Percentiles rank a stretch among this genome's conserved stretches.
phyloP scores from a whole-genome alignment of 495 filamentous ascomycete genomes.

The Usnea hakonensis region DNA sequence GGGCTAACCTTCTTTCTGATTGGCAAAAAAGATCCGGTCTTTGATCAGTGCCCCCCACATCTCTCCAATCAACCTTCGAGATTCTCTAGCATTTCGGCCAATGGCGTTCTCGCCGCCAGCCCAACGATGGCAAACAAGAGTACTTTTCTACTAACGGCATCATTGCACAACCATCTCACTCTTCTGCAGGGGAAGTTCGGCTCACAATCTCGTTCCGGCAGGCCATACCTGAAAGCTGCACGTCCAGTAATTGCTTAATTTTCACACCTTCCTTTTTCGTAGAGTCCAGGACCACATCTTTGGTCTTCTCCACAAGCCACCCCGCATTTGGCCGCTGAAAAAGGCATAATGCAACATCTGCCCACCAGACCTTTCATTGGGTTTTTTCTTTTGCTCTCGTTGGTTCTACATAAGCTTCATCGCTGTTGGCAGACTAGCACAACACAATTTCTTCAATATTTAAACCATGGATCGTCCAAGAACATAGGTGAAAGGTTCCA shows the following conservation, averaged over 20 bases:
- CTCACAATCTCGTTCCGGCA: background rate
- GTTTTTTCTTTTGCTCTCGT: background rate
- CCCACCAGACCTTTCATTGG: background rate
- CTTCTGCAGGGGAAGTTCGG: background rate
- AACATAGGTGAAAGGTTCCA: background rate
- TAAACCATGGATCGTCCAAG: background rate
- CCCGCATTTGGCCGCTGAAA: background rate
- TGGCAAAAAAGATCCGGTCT: background rate
- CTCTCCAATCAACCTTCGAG: background rate
- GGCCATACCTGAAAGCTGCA: background rate
- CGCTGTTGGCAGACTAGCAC: background rate
- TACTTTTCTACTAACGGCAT: background rate
- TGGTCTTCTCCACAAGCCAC: background rate
- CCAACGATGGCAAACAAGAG: background rate
- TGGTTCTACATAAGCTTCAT: background rate
- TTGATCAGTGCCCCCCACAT: background rate
- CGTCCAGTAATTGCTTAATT: background rate
- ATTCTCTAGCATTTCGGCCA: constrained; percentile 2
- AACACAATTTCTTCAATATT: background rate
- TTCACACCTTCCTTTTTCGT: background rate
- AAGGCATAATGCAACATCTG: background rate
- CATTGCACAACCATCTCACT: background rate
- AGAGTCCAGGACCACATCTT: background rate
- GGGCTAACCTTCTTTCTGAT: background rate
- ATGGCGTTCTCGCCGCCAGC: constrained; percentile 8